Conservation (phyloP, 371 early-diverging fungal genomes). For the Dinochytrium kinnereticum region DNA sequence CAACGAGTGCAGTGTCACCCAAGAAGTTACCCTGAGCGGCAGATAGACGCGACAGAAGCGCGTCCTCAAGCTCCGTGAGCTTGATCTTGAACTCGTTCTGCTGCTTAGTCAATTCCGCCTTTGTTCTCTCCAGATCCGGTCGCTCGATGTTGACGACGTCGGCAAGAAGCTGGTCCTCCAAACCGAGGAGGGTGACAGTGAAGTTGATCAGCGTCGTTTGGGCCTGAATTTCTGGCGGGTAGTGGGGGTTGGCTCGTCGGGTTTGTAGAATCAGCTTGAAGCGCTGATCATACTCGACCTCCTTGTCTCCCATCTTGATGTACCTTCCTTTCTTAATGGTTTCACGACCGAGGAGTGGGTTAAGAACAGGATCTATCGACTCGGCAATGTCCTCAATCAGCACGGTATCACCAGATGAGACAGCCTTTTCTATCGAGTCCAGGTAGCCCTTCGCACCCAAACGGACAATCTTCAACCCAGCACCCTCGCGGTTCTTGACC, state of each 20-base stretch:
- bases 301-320: constrained; percentile 68
- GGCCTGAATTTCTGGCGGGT: constrained; percentile 70
- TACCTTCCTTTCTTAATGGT: constrained; percentile 67
- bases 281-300: constrained; percentile 64
- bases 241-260: constrained; percentile 66
- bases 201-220: constrained; percentile 69
- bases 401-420: constrained; percentile 59
- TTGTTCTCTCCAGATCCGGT: constrained; percentile 64
- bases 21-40: constrained; percentile 68
- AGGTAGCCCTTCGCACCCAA: constrained; percentile 61
- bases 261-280: constrained; percentile 69
- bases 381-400: constrained; percentile 66
- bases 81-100: constrained; percentile 72
- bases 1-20: constrained; percentile 67
- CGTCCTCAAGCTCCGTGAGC: constrained; percentile 66
- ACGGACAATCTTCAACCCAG: constrained; percentile 57
- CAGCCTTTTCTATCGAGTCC: constrained; percentile 65
- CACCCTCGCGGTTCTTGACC: constrained; percentile 64
- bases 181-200: constrained; percentile 65
- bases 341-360: constrained; percentile 66
- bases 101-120: constrained; percentile 67
- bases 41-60: constrained; percentile 60
- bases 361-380: constrained; percentile 63
- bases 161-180: constrained; percentile 68
- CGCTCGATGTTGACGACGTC: constrained; percentile 70